Conservation (phyloP, 257 asterid species). For the Echites panduratus region DNA sequence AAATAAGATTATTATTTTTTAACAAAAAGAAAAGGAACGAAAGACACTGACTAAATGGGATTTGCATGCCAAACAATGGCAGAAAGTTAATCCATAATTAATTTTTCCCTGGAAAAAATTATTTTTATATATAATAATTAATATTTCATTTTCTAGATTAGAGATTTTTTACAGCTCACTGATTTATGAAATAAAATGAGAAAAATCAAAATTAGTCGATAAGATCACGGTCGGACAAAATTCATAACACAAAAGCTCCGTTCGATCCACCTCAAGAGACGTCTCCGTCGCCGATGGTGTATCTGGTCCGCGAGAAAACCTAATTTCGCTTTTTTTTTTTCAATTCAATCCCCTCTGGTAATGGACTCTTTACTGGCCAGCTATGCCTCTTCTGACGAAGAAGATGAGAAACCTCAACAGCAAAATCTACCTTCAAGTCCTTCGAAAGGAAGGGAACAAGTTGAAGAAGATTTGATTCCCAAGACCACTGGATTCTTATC, state of each 20-base stretch:
- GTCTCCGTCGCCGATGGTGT: neutral
- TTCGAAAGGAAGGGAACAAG: constrained; percentile 18
- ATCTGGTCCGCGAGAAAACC: neutral
- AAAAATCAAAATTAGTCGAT: neutral
- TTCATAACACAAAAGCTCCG: neutral
- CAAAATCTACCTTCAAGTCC: constrained; percentile 10
- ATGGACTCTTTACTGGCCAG: constrained; percentile 73
- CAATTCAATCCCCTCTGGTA: constrained; percentile 1
- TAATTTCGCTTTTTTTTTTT: neutral
- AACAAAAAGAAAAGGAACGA: too few species aligned
- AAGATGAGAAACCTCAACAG: constrained; percentile 30
- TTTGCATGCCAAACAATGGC: too few species aligned
- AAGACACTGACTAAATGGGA: too few species aligned
- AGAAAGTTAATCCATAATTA: too few species aligned
- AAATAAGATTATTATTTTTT: too few species aligned
- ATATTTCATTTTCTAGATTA: too few species aligned
- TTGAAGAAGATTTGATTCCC: constrained; percentile 21
- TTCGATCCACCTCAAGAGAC: neutral
- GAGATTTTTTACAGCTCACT: too few species aligned
- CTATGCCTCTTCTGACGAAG: constrained; percentile 92
- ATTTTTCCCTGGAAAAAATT: too few species aligned
- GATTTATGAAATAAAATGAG: too few species aligned
- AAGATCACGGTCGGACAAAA: neutral
- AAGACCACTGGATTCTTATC: constrained; percentile 35
- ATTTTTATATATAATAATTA: too few species aligned